phyloP scores from a whole-genome alignment of 306 rosid species.

The Adenanthera pavonina region DNA sequence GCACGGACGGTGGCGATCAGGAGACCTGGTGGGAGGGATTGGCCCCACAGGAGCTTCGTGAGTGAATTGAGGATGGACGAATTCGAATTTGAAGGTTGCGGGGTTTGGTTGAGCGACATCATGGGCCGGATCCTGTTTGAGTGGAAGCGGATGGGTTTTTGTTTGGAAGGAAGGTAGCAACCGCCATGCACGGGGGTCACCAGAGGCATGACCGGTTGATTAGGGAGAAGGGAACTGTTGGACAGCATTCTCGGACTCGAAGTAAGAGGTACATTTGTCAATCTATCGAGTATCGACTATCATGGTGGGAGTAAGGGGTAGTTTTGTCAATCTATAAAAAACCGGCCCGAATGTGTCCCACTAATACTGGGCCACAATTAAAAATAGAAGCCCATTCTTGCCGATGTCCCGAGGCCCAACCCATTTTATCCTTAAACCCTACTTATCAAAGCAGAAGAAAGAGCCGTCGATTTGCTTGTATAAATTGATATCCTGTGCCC shows the following conservation, averaged over 20 bases:
- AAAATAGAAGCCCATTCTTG: background rate
- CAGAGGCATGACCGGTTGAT: conserved; percentile 33
- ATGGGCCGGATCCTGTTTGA: conserved; percentile 25
- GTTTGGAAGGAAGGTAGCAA: conserved; percentile 24
- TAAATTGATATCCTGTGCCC: background rate
- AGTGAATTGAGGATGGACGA: conserved; percentile 57
- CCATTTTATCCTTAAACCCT: conserved; percentile 1
- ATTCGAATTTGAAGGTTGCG: conserved; percentile 43
- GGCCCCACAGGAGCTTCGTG: conserved; percentile 88
- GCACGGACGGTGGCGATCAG: conserved; percentile 80
- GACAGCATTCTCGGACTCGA: conserved; percentile 33
- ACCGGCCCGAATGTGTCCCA: too few species aligned
- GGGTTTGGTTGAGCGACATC: conserved; percentile 60
- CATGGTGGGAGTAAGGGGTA: background rate
- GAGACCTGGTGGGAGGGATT: conserved; percentile 83
- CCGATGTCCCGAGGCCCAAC: background rate
- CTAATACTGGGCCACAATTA: background rate
- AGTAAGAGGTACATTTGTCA: too few species aligned
- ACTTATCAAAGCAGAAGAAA: background rate
- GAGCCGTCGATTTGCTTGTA: background rate
- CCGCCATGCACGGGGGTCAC: conserved; percentile 5
- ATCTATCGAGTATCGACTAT: too few species aligned
- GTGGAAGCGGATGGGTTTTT: conserved; percentile 13
- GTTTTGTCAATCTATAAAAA: background rate
- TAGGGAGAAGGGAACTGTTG: conserved; percentile 28